A percentile compares a stretch with the other conserved stretches of the same genome.
These are phyloP conservation scores for Phytophthora colocasiae DNA, from an alignment of 352 stramenopile genomes.

Conservation along the genomic window DNA sequence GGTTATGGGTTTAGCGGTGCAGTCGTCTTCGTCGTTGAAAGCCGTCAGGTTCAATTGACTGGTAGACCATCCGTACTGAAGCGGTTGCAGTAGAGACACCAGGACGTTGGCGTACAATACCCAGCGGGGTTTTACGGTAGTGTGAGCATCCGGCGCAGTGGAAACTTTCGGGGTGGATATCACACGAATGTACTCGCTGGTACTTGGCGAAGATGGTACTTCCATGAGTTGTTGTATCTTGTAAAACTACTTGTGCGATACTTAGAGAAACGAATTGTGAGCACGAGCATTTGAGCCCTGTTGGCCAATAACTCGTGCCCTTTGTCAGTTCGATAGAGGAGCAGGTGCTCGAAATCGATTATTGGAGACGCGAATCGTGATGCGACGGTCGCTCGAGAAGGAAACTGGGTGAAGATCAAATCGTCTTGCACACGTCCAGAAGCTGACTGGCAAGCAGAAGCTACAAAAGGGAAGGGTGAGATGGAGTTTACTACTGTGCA, in stretches of 20 bases:
- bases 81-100: constrained; percentile 42
- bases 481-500: too few relatives aligned
- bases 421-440: not conserved
- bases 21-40: constrained; percentile 51
- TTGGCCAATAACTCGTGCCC: not conserved
- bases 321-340: constrained; percentile 3
- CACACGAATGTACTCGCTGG: not conserved
- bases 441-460: not conserved
- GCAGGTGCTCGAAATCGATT: constrained; percentile 9
- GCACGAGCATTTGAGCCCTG: not conserved
- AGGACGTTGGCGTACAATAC: constrained; percentile 48
- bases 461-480: not conserved
- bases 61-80: constrained; percentile 64
- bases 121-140: not conserved
- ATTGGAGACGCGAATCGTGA: constrained; percentile 20
- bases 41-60: constrained; percentile 56
- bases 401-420: constrained; percentile 3
- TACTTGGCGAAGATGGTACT: constrained; percentile 1
- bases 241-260: not conserved
- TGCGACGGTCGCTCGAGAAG: constrained; percentile 16
- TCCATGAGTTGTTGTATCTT: constrained; percentile 1
- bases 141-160: constrained; percentile 3
- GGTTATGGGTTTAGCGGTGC: constrained; percentile 38
- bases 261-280: constrained; percentile 3
- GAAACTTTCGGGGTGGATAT: constrained; percentile 2